Evolutionary conservation across 2,329 filamentous ascomycete genomes (phyloP).

Genomic region (Trematosphaeria pertusa): DNA sequence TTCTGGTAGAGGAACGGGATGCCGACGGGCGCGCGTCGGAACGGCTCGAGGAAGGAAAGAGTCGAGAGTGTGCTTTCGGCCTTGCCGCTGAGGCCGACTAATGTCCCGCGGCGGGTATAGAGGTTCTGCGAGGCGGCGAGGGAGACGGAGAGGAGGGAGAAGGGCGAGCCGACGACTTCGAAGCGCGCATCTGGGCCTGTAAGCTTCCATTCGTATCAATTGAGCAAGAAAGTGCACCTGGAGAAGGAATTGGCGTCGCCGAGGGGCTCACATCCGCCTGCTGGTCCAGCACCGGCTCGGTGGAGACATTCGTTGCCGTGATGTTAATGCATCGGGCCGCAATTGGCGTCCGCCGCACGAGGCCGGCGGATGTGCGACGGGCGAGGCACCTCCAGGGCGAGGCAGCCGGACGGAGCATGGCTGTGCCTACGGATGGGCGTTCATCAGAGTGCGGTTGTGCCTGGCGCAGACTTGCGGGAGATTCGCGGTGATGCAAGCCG

Average conservation of each 20-base stretch:
- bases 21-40: slow-evolving; percentile 78
- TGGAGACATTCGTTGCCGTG: slow-evolving; percentile 51
- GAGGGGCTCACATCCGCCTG: slow-evolving; percentile 27
- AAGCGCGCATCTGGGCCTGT: slow-evolving; percentile 80
- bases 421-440: slow-evolving; percentile 35
- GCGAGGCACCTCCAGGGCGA: slow-evolving; percentile 33
- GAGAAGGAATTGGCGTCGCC: slow-evolving; percentile 30
- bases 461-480: slow-evolving; percentile 5
- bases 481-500: slow-evolving; percentile 4
- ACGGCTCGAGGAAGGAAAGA: slow-evolving; percentile 83
- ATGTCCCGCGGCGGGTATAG: slow-evolving; percentile 88
- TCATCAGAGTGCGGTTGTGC: not conserved
- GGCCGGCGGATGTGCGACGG: slow-evolving; percentile 22
- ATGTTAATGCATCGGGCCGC: slow-evolving; percentile 53
- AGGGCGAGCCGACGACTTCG: slow-evolving; percentile 88
- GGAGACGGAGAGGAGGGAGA: slow-evolving; percentile 91
- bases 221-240: slow-evolving; percentile 26
- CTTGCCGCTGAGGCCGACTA: slow-evolving; percentile 89
- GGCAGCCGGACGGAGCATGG: slow-evolving; percentile 41
- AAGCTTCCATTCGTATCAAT: not conserved
- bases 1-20: slow-evolving; percentile 95
- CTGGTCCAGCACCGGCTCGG: slow-evolving; percentile 49
- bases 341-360: slow-evolving; percentile 21
- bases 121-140: slow-evolving; percentile 93
- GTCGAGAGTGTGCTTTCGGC: slow-evolving; percentile 91